Conservation (phyloP, 139 green algal species). For the Chlorella sp. region DNA sequence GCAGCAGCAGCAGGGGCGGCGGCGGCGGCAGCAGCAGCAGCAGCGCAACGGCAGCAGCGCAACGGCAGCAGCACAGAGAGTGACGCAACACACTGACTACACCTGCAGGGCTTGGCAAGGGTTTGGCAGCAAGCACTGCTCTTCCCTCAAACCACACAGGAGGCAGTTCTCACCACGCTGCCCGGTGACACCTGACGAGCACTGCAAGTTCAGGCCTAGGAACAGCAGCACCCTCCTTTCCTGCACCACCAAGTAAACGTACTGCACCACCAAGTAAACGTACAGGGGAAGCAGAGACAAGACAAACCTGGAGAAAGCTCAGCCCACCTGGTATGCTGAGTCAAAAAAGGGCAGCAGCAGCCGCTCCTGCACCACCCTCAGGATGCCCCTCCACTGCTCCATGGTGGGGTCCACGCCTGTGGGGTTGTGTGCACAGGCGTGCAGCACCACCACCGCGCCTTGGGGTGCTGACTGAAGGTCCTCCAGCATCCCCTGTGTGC, state of each 20-base stretch:
- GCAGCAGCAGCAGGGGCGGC: background rate
- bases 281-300: too few species aligned
- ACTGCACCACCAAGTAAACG: too few species aligned
- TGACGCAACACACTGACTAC: too few species aligned
- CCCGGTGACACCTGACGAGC: too few species aligned
- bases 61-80: background rate
- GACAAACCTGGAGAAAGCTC: too few species aligned
- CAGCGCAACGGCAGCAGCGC: background rate
- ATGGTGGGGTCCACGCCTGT: conserved; percentile 86
- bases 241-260: too few species aligned
- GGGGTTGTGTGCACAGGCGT: conserved; percentile 88
- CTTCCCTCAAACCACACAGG: too few species aligned
- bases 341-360: conserved; percentile 87
- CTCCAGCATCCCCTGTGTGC: conserved; percentile 75
- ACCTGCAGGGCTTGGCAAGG: too few species aligned
- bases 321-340: conserved; percentile 82
- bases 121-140: too few species aligned
- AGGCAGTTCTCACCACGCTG: too few species aligned
- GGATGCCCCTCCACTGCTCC: conserved; percentile 75
- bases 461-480: conserved; percentile 57
- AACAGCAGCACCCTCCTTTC: too few species aligned
- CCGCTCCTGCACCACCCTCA: conserved; percentile 59
- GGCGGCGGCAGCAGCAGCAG: background rate
- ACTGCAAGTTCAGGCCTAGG: too few species aligned
- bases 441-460: conserved; percentile 80